Conservation (phyloP, 108 stramenopile genomes). For the Epipyxis sp. region DNA sequence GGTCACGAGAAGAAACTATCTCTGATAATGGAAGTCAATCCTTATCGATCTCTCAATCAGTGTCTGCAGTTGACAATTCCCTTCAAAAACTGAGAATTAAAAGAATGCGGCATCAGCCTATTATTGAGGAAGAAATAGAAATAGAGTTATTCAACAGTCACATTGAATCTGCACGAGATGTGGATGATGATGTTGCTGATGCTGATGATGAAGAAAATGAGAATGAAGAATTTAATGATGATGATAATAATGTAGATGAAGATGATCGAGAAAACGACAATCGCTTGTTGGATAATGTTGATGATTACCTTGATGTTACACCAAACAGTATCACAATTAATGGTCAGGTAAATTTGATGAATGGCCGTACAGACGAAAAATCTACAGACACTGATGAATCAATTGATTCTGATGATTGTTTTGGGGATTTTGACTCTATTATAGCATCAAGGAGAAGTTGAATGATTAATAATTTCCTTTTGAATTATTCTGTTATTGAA, state of each 20-base stretch:
- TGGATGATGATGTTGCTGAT: neutral
- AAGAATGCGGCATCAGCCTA: neutral
- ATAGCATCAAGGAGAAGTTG: no score
- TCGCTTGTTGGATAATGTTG: no score
- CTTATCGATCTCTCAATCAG: neutral
- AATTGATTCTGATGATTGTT: no score
- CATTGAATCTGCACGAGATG: neutral
- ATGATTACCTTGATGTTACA: no score
- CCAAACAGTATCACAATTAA: no score
- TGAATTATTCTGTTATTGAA: no score
- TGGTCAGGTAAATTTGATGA: no score
- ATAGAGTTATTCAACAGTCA: neutral
- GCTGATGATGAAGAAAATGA: constrained; percentile 1
- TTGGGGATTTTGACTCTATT: no score
- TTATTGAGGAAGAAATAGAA: neutral
- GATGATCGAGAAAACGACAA: neutral
- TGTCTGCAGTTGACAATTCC: neutral
- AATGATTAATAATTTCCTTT: no score
- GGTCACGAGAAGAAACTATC: no score
- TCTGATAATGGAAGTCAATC: neutral
- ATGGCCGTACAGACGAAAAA: no score
- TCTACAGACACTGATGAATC: no score
- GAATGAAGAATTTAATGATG: neutral
- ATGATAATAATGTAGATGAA: neutral
- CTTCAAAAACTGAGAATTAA: neutral